These are phyloP conservation scores for Lactuca sativa DNA, from an alignment of 129 eudicot species.

Conservation along the genomic window DNA sequence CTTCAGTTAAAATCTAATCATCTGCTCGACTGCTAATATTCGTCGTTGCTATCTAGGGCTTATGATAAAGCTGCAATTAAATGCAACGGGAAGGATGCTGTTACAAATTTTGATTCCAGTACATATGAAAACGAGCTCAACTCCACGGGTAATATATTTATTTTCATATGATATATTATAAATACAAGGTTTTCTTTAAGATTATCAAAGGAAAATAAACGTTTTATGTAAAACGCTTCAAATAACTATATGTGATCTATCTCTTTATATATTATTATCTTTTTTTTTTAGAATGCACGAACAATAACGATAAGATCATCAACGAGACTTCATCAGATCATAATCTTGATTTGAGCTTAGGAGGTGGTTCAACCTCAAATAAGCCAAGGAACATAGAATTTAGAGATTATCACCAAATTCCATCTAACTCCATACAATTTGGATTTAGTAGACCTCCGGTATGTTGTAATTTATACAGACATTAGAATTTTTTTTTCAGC, in stretches of 20 bases:
- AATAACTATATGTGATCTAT: not conserved
- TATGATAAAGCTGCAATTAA: constrained; percentile 78
- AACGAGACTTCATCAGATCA: constrained; percentile 36
- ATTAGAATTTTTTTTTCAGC: not conserved
- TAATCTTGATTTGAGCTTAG: constrained; percentile 72
- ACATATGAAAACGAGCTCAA: constrained; percentile 62
- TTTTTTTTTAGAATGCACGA: constrained; percentile 29
- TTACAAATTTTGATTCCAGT: constrained; percentile 70
- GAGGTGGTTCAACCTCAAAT: constrained; percentile 50
- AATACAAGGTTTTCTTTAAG: too few relatives aligned
- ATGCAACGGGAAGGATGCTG: constrained; percentile 79
- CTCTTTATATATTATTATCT: not conserved
- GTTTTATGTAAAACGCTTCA: not conserved
- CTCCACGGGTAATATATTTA: constrained; percentile 43
- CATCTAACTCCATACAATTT: constrained; percentile 37
- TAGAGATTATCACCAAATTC: constrained; percentile 16
- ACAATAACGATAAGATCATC: constrained; percentile 7
- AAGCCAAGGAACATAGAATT: constrained; percentile 32
- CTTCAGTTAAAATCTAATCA: not conserved
- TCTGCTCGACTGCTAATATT: not conserved
- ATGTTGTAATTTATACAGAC: not conserved
- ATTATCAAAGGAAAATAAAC: too few relatives aligned
- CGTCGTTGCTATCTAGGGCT: constrained; percentile 39
- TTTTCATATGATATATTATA: not conserved
- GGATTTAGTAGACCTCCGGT: constrained; percentile 48